Conservation (phyloP, 352 stramenopile species). For the Globisporangium paddicum region DNA sequence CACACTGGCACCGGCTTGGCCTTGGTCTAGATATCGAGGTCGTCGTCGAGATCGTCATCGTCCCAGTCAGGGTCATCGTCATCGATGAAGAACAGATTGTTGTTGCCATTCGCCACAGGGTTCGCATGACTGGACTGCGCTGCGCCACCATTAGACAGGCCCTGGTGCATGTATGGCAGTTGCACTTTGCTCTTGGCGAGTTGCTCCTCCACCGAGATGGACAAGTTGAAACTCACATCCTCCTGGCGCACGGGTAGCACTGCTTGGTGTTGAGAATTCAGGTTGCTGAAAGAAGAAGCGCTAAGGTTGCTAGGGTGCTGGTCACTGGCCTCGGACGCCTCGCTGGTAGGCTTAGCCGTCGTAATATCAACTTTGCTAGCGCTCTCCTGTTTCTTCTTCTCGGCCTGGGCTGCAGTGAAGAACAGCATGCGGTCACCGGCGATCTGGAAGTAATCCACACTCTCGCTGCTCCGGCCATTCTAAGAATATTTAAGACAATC, state of each 20-base stretch:
- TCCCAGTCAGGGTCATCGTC: slow-evolving; percentile 78
- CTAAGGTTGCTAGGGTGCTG: background rate
- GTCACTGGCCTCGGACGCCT: background rate
- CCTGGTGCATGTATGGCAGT: slow-evolving; percentile 72
- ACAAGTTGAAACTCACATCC: slow-evolving; percentile 72
- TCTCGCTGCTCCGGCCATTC: slow-evolving; percentile 63
- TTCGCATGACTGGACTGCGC: background rate
- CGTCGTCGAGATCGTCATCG: slow-evolving; percentile 54
- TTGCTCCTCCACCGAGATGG: slow-evolving; percentile 54
- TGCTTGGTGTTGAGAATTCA: slow-evolving; percentile 6
- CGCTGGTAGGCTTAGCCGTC: background rate
- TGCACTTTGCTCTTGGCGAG: slow-evolving; percentile 54
- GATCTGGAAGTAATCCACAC: slow-evolving; percentile 59
- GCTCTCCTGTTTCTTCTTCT: background rate
- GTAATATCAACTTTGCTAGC: background rate
- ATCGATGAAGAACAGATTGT: slow-evolving; percentile 71
- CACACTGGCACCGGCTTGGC: background rate
- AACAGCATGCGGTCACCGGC: slow-evolving; percentile 22
- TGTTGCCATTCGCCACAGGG: slow-evolving; percentile 7
- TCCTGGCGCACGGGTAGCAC: slow-evolving; percentile 42
- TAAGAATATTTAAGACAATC: slow-evolving; percentile 14
- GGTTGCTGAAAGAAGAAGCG: background rate
- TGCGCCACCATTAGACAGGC: background rate
- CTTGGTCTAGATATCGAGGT: slow-evolving; percentile 36
- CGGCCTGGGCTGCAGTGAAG: slow-evolving; percentile 6